Conservation (phyloP, 2,329 filamentous ascomycete species). For the Alternaria metachromatica region DNA sequence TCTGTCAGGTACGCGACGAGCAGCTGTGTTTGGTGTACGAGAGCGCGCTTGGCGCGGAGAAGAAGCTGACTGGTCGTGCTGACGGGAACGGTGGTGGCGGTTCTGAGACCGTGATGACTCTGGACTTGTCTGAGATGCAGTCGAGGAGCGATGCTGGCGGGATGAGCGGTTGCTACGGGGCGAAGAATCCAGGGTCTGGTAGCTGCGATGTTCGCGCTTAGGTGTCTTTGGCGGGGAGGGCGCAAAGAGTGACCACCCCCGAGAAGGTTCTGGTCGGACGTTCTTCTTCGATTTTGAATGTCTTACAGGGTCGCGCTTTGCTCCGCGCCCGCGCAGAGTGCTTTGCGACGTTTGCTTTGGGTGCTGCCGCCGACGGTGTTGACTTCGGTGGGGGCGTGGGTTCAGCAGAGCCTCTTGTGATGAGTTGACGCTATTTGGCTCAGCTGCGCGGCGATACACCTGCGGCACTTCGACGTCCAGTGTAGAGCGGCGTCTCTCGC, state of each 20-base stretch:
- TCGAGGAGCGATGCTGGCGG: slow-evolving; percentile 29
- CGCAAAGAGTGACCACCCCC: slow-evolving; percentile 39
- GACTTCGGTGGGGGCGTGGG: slow-evolving; percentile 44
- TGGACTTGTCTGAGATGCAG: slow-evolving; percentile 13
- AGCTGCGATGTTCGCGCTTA: slow-evolving; percentile 28
- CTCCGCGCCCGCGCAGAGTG: slow-evolving; percentile 44
- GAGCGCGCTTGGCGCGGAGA: slow-evolving; percentile 35
- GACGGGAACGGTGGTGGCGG: slow-evolving; percentile 38
- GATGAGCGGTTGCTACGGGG: slow-evolving; percentile 39
- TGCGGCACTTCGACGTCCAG: slow-evolving; percentile 36
- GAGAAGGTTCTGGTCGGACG: slow-evolving; percentile 30
- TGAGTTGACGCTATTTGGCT: slow-evolving; percentile 32
- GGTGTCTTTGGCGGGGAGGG: slow-evolving; percentile 41
- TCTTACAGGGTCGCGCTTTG: slow-evolving; percentile 45
- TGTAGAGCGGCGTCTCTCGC: slow-evolving; percentile 28
- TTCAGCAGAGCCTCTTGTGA: slow-evolving; percentile 47
- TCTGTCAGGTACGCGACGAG: slow-evolving; percentile 43
- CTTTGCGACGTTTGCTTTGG: slow-evolving; percentile 43
- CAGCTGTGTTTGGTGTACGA: slow-evolving; percentile 43
- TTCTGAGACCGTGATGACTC: slow-evolving; percentile 30
- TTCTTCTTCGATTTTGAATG: slow-evolving; percentile 42
- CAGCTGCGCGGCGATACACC: slow-evolving; percentile 38
- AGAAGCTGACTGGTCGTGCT: slow-evolving; percentile 31
- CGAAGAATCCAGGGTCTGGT: slow-evolving; percentile 38
- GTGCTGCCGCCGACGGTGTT: slow-evolving; percentile 41